phyloP scores from a whole-genome alignment of 495 filamentous ascomycete species.

The Mycothermus thermophilus region DNA sequence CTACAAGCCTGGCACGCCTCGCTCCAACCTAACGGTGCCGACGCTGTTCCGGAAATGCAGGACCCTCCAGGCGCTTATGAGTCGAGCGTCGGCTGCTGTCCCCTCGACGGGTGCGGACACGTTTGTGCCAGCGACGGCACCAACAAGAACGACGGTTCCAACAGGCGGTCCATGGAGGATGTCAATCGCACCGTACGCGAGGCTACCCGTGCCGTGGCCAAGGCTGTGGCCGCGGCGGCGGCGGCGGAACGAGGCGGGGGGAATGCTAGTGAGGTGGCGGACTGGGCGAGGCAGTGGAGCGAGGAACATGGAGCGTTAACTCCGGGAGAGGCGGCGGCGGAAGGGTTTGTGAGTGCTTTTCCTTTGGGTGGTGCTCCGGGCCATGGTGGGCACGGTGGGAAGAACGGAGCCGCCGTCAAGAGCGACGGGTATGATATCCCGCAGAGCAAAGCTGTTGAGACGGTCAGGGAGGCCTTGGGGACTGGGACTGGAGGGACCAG shows the following conservation, averaged over 20 bases:
- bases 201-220: conserved; percentile 19
- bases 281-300: conserved; percentile 1
- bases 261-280: not conserved
- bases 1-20: conserved; percentile 48
- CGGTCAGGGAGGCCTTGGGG: conserved; percentile 30
- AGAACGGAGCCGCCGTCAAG: conserved; percentile 1
- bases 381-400: not conserved
- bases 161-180: conserved; percentile 27
- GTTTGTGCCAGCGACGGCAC: conserved; percentile 54
- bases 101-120: conserved; percentile 58
- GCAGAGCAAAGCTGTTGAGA: conserved; percentile 42
- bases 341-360: too few relatives aligned
- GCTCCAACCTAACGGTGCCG: conserved; percentile 12
- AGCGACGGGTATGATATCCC: conserved; percentile 29
- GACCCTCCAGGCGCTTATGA: conserved; percentile 23
- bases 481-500: too few relatives aligned
- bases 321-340: too few relatives aligned
- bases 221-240: conserved; percentile 1
- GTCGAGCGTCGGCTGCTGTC: conserved; percentile 56
- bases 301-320: not conserved
- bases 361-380: not conserved
- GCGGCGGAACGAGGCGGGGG: not conserved
- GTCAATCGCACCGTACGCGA: conserved; percentile 29
- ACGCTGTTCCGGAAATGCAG: too few relatives aligned
- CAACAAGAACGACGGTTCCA: conserved; percentile 35